A percentile compares a stretch with the other conserved stretches of the same genome.
These are phyloP conservation scores for Monosporascus sp. DNA, from an alignment of 2,329 filamentous ascomycete species.

Conservation along the genomic window DNA sequence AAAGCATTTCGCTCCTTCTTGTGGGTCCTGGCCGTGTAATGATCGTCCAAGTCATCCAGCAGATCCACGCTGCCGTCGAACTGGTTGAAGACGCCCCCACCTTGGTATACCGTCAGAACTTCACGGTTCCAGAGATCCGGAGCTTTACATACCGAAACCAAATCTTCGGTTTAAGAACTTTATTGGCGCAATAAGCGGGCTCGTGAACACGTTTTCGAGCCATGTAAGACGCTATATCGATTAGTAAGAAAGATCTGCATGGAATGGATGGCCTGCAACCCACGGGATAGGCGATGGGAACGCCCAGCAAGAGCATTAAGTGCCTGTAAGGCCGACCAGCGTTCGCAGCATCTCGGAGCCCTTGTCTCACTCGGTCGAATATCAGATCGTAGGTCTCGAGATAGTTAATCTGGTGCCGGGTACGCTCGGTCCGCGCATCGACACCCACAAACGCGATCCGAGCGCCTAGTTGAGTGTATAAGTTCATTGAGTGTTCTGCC, in stretches of 20 bases:
- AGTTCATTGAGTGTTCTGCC: constrained; percentile 76
- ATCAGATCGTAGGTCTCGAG: constrained; percentile 83
- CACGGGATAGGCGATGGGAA: constrained; percentile 79
- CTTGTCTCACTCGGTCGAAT: constrained; percentile 68
- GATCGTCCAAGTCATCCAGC: constrained; percentile 88
- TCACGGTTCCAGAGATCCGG: neutral
- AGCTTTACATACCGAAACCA: constrained; percentile 53
- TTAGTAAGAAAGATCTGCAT: constrained; percentile 4
- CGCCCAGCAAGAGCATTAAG: constrained; percentile 78
- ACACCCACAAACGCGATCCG: constrained; percentile 81
- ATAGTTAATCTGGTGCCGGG: constrained; percentile 91
- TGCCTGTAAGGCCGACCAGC: constrained; percentile 78
- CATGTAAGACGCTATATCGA: constrained; percentile 72
- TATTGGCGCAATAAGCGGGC: constrained; percentile 81
- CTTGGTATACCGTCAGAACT: constrained; percentile 27
- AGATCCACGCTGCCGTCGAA: constrained; percentile 94
- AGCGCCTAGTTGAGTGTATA: constrained; percentile 79
- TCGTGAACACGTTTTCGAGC: constrained; percentile 87
- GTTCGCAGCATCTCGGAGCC: constrained; percentile 63
- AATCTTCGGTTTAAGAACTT: constrained; percentile 89
- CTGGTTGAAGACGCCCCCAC: constrained; percentile 82
- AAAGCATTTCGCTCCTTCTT: constrained; percentile 80
- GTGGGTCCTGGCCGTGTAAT: constrained; percentile 89
- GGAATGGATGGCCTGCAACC: constrained; percentile 38
- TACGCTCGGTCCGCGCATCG: constrained; percentile 91